Evolutionary conservation across 805 yeast genomes (phyloP), one percentile per base, ranked within the genome.

Genomic region (Metschnikowia amazonensis): DNA sequence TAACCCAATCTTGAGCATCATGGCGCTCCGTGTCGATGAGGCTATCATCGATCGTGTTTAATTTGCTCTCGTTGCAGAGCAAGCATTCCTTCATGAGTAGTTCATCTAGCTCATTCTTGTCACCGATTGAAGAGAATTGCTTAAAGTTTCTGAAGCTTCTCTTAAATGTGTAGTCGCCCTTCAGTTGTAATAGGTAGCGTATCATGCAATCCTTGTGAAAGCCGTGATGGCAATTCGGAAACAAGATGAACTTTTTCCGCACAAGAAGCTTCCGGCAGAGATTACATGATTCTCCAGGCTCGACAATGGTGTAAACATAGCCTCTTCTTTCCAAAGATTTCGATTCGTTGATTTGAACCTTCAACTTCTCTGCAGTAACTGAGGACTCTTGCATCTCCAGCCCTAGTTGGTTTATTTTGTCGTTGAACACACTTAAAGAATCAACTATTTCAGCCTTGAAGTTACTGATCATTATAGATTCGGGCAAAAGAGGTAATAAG

Each of bases 151-250:
- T 80, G 45, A 86, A 77, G 27, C 78, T 70, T 58, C 79, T 81
- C 60, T 83, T 82, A 42, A 83, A 73, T 32, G 80, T 74, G 60
- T 82, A 83, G 53, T 88, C 89, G 36, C 71, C 69, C 48, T 81
- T 81, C 25, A 84, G 81, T 29, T 72, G 70, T 43, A 84, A 59
- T 28, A 85, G 78, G 31, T 69, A 69, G 46, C 78, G 76, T 5
- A 85, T 77, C n/a, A 89, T 63, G 67, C 99, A 94, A 60, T 89
- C 96, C 42, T 82, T 82, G 60, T 94, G 98, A 66, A 87, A 86
- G 4, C 87, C 80, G 62, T 94, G 99, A 46, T 79, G 84, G 60
- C 99, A 94, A 47, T 68, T 70, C 0, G 97, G 97, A 59, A 88
- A 94, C 4, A 82, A 80, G 44, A 83, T 75, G 55, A 89, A 89